Conservation (phyloP, 2,329 filamentous ascomycete genomes). For the Colletotrichum lini region DNA sequence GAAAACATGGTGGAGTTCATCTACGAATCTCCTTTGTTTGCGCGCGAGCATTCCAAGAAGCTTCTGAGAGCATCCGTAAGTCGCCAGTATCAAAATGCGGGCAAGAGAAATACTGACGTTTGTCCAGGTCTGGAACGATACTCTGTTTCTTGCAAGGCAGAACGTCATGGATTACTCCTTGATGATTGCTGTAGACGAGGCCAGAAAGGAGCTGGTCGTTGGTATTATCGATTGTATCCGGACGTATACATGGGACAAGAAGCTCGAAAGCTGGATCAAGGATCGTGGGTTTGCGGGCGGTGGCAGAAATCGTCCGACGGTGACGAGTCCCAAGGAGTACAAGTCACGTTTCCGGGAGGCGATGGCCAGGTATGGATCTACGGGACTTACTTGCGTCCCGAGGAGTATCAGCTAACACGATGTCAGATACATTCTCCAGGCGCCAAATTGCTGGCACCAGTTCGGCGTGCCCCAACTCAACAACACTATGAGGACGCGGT, state of each 20-base stretch:
- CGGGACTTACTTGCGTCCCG: background rate
- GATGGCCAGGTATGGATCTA: conserved; percentile 84
- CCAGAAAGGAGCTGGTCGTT: conserved; percentile 90
- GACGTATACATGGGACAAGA: conserved; percentile 99
- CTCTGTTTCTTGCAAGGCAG: conserved; percentile 91
- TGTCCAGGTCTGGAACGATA: conserved; percentile 88
- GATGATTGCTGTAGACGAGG: conserved; percentile 97
- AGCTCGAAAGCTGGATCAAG: conserved; percentile 99
- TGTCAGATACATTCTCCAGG: conserved; percentile 77
- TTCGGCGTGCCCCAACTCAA: conserved; percentile 60
- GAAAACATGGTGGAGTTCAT: conserved; percentile 99
- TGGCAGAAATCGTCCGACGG: conserved; percentile 88
- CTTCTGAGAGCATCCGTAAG: conserved; percentile 83
- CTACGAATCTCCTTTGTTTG: conserved; percentile 95
- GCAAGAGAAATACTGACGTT: background rate
- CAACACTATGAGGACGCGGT: conserved; percentile 41
- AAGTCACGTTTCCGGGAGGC: conserved; percentile 95
- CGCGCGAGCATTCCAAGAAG: conserved; percentile 96
- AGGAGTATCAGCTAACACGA: conserved; percentile 23
- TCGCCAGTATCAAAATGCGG: background rate
- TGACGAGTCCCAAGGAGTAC: conserved; percentile 98
- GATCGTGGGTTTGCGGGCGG: conserved; percentile 87
- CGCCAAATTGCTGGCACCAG: conserved; percentile 83
- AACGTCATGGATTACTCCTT: conserved; percentile 99
- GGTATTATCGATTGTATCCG: conserved; percentile 99